Evolutionary conservation across 345 rosid genomes (phyloP), one percentile per base, ranked within the genome.

Genomic region (Physaria fendleri): DNA sequence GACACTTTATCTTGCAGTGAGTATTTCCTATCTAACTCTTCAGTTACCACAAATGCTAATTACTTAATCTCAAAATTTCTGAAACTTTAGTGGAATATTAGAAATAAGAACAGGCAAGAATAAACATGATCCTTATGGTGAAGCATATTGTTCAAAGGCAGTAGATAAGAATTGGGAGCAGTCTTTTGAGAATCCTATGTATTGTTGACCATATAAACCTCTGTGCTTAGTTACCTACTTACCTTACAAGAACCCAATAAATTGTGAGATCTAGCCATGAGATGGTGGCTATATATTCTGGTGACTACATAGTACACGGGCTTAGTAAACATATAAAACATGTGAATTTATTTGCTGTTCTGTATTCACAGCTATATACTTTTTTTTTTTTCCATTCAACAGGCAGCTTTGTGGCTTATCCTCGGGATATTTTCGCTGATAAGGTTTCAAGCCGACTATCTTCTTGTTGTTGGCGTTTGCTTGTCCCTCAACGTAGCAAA

Each of bases 381-480:
- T 13, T 35, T 4, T 21, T 29, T 4, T 45, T 32, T 33, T 12
- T 2, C 37, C 54, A 34, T 17, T 40, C 24, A 50, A 30, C 52
- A 84, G 90, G 90, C 90, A 5, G 80, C 64, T 51, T 72, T 71
- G 13, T 84, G 90, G 90, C 16, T 72, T 43, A 20, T 84, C 29
- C 78, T 84, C 38, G 90, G 87, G 44, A 64, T 84, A 20, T 79
- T 84, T 64, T 84, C 90, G 11, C 65, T 84, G 48, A 72, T 84
- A 57, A 79, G 87, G 56, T 59, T 84, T 52, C 77, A 81, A 47
- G 79, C 86, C 4, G 90, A 84, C 69, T 84, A 84, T 65, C 76
- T 83, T 65, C 90, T 84, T 41, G 76, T 81, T 42, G 68, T 81
- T 56, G 90, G 87, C 21, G 87, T 84, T 42, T 84, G 87, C 49